These are phyloP conservation scores for Primulina huaijiensis DNA, from an alignment of 257 asterid genomes.

Conservation along the genomic window DNA sequence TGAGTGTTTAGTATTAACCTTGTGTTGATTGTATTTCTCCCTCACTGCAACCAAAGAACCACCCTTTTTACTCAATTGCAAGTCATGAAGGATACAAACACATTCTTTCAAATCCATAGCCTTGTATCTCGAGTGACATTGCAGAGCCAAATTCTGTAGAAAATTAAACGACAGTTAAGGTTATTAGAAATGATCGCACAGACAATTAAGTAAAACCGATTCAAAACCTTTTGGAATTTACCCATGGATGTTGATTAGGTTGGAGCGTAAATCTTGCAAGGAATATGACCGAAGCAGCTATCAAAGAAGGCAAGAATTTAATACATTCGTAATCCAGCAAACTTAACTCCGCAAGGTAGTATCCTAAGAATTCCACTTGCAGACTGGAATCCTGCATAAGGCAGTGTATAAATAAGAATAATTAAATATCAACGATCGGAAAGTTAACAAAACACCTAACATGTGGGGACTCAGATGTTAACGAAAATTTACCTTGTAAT, in stretches of 20 bases:
- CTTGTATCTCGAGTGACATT: constrained; percentile 40
- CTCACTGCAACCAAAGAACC: constrained; percentile 54
- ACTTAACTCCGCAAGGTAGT: constrained; percentile 77
- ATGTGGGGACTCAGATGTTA: background rate
- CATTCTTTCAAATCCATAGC: constrained; percentile 45
- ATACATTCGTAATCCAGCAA: constrained; percentile 68
- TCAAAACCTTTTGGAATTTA: constrained; percentile 5
- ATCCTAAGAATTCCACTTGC: constrained; percentile 77
- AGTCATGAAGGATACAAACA: constrained; percentile 38
- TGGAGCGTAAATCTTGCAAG: constrained; percentile 61
- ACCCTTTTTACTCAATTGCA: constrained; percentile 54
- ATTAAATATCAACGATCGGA: background rate
- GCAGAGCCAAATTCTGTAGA: constrained; percentile 34
- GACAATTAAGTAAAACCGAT: too few relatives aligned
- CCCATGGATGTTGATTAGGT: constrained; percentile 53
- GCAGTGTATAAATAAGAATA: constrained; percentile 24
- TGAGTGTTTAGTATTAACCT: constrained; percentile 35
- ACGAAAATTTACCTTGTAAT: constrained; percentile 38
- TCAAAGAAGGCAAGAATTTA: constrained; percentile 73
- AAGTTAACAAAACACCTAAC: background rate
- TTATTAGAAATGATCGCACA: too few relatives aligned
- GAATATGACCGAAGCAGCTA: constrained; percentile 76
- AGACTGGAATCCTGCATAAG: constrained; percentile 42
- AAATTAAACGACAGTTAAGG: background rate
- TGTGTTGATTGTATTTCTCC: constrained; percentile 73